Conservation (phyloP, 768 basidiomycete genomes). For the Suillus fuscotomentosus region DNA sequence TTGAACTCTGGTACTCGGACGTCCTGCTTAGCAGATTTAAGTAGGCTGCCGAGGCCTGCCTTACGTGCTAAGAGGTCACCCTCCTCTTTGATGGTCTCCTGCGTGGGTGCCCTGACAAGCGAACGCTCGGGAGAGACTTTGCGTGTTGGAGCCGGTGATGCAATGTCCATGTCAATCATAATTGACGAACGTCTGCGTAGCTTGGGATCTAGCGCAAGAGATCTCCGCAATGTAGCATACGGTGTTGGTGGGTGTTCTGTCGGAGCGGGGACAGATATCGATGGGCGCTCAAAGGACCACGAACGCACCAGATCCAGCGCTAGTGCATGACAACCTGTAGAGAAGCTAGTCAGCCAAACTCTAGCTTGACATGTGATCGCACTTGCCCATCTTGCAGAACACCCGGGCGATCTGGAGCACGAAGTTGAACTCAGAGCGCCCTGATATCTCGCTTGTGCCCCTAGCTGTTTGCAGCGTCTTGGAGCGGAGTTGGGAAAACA, state of each 20-base stretch:
- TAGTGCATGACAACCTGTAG: slow-evolving; percentile 85
- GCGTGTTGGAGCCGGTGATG: slow-evolving; percentile 57
- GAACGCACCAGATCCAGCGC: slow-evolving; percentile 86
- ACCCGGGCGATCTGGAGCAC: slow-evolving; percentile 92
- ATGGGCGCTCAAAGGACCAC: slow-evolving; percentile 89
- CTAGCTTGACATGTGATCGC: background rate
- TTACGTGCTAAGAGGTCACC: slow-evolving; percentile 65
- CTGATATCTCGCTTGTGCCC: slow-evolving; percentile 89
- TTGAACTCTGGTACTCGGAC: slow-evolving; percentile 85
- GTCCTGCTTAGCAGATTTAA: slow-evolving; percentile 91
- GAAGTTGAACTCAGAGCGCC: slow-evolving; percentile 89
- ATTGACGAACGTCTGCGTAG: slow-evolving; percentile 70
- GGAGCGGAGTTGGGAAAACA: slow-evolving; percentile 86
- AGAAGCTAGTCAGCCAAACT: slow-evolving; percentile 6
- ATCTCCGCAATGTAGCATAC: slow-evolving; percentile 36
- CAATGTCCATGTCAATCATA: slow-evolving; percentile 86
- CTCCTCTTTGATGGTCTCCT: slow-evolving; percentile 42
- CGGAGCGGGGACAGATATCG: slow-evolving; percentile 32
- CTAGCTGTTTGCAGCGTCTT: slow-evolving; percentile 92
- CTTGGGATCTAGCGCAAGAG: slow-evolving; percentile 50
- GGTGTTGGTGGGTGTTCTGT: slow-evolving; percentile 40
- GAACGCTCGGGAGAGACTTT: slow-evolving; percentile 45
- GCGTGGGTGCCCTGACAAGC: slow-evolving; percentile 16
- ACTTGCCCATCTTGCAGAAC: slow-evolving; percentile 91
- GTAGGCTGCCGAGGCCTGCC: slow-evolving; percentile 75